Evolutionary conservation across 345 rosid species (phyloP).

Genomic region (Combretum micranthum): DNA sequence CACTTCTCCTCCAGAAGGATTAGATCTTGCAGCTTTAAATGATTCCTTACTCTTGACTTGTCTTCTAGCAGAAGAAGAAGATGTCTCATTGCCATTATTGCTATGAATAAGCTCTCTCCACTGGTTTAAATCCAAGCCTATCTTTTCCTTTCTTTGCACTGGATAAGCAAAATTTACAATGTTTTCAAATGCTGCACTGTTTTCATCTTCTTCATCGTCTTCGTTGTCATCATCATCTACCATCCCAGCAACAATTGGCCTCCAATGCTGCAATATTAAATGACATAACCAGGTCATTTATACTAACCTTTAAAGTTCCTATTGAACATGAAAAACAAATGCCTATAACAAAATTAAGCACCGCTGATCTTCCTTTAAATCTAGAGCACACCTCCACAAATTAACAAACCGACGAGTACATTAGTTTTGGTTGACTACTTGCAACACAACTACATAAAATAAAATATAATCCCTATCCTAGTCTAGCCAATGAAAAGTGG

Average conservation of each 20-base stretch:
- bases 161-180: slow-evolving; percentile 59
- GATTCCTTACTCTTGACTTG: neutral
- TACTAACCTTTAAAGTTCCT: neutral
- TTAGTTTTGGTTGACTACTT: no score
- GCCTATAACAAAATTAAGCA: no score
- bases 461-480: no score
- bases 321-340: slow-evolving; percentile 1
- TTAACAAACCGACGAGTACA: no score
- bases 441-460: no score
- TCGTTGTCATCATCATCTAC: slow-evolving; percentile 19
- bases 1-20: neutral
- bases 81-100: slow-evolving; percentile 9
- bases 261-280: slow-evolving; percentile 49
- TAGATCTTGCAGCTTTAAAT: neutral
- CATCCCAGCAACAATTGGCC: slow-evolving; percentile 23
- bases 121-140: slow-evolving; percentile 35
- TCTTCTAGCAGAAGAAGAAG: neutral
- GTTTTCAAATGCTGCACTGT: slow-evolving; percentile 19
- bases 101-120: slow-evolving; percentile 39
- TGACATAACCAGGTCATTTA: slow-evolving; percentile 8
- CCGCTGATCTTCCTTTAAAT: no score
- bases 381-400: no score
- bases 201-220: slow-evolving; percentile 25
- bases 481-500: no score
- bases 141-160: slow-evolving; percentile 62